phyloP scores from a whole-genome alignment of 495 filamentous ascomycete species.

The Lepraria neglecta region DNA sequence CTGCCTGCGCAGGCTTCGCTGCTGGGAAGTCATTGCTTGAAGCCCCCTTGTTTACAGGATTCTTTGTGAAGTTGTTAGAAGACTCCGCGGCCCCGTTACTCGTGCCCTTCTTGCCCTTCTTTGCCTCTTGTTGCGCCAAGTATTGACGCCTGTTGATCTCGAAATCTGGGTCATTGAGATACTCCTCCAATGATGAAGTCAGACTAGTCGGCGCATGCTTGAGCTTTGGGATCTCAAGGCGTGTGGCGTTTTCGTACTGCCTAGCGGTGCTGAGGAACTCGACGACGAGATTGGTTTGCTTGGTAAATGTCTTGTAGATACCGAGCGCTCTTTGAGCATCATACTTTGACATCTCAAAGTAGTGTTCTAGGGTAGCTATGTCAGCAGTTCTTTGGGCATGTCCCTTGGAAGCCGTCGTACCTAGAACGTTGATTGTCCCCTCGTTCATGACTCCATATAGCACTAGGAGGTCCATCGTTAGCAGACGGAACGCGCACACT shows the following conservation, averaged over 20 bases:
- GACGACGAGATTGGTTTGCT: slow-evolving; percentile 88
- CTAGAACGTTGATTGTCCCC: slow-evolving; percentile 93
- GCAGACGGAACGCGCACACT: slow-evolving; percentile 85
- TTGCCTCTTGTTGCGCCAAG: slow-evolving; percentile 74
- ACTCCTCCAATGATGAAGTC: slow-evolving; percentile 84
- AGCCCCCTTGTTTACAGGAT: slow-evolving; percentile 26
- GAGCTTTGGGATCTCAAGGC: slow-evolving; percentile 91
- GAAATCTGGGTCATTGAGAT: slow-evolving; percentile 92
- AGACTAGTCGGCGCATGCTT: slow-evolving; percentile 95
- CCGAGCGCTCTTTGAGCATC: slow-evolving; percentile 88
- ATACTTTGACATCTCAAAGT: slow-evolving; percentile 93
- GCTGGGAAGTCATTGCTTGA: slow-evolving; percentile 27
- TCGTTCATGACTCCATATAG: slow-evolving; percentile 96
- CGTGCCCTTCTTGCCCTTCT: slow-evolving; percentile 48
- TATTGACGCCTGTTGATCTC: slow-evolving; percentile 91
- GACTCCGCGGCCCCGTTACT: slow-evolving; percentile 24
- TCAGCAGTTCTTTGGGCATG: slow-evolving; percentile 4
- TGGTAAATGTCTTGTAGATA: slow-evolving; percentile 90
- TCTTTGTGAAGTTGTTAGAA: slow-evolving; percentile 27
- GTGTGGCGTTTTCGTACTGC: slow-evolving; percentile 82
- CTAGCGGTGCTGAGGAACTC: slow-evolving; percentile 81
- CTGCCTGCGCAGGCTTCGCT: slow-evolving; percentile 28
- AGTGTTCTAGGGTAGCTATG: slow-evolving; percentile 60
- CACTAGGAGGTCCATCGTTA: slow-evolving; percentile 83
- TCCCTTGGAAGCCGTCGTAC: slow-evolving; percentile 42